Conservation (phyloP, 1,284 basidiomycete species). For the Dichomitus squalens region DNA sequence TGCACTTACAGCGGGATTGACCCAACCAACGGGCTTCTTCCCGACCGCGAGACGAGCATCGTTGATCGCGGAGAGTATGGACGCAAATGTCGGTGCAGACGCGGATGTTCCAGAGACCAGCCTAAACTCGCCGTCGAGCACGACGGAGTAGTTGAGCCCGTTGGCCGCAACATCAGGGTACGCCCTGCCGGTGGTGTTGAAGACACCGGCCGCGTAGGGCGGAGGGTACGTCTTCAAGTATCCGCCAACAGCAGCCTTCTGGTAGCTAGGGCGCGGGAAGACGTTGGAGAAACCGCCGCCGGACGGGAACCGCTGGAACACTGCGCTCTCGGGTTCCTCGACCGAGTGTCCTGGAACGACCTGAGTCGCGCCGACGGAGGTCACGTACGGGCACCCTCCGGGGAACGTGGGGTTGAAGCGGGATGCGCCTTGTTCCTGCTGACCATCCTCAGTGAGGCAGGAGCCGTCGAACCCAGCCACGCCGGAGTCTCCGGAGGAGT, state of each 20-base stretch:
- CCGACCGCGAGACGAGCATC: conserved; percentile 52
- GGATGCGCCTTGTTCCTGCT: conserved; percentile 35
- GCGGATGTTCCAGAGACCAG: conserved; percentile 50
- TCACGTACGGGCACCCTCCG: conserved; percentile 57
- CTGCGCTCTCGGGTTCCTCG: conserved; percentile 52
- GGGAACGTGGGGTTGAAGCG: conserved; percentile 59
- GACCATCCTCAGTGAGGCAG: conserved; percentile 47
- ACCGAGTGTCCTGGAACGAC: conserved; percentile 41
- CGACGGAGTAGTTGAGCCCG: conserved; percentile 33
- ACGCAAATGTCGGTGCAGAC: conserved; percentile 36
- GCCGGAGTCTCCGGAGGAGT: conserved; percentile 66
- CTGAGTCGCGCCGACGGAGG: conserved; percentile 59
- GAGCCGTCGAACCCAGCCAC: conserved; percentile 48
- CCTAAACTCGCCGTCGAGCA: conserved; percentile 34
- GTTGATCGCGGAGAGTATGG: conserved; percentile 61
- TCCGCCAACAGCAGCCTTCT: conserved; percentile 35
- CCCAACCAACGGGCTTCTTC: conserved; percentile 53
- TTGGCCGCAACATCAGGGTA: conserved; percentile 50
- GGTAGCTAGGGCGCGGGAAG: conserved; percentile 44
- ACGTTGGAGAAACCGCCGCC: conserved; percentile 50
- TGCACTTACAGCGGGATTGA: conserved; percentile 47
- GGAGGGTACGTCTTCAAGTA: conserved; percentile 40
- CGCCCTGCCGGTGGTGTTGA: conserved; percentile 36
- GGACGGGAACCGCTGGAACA: conserved; percentile 37
- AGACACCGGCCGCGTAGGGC: conserved; percentile 34